Conservation (phyloP, 2,329 filamentous ascomycete genomes). For the Triangularia setosa region DNA sequence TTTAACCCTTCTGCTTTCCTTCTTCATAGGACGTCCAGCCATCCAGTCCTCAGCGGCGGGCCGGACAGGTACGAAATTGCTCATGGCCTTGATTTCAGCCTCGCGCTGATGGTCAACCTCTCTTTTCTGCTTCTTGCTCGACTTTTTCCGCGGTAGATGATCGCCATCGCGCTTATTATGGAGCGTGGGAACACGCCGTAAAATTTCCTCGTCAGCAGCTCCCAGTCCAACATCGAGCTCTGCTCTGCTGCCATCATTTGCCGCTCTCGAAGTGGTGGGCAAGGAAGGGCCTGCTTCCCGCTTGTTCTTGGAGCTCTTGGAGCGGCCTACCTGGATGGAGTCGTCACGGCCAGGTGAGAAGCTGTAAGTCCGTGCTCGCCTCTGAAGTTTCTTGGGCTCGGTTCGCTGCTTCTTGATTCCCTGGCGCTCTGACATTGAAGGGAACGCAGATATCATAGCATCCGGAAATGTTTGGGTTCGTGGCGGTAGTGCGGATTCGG, state of each 20-base stretch:
- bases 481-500: constrained; percentile 29
- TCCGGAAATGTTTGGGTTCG: constrained; percentile 35
- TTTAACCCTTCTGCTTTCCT: constrained; percentile 63
- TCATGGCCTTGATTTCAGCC: constrained; percentile 85
- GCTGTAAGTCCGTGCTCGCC: constrained; percentile 52
- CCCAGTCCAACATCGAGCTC: constrained; percentile 6
- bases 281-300: constrained; percentile 31
- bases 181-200: constrained; percentile 48
- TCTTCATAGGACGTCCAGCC: constrained; percentile 56
- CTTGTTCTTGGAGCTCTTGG: constrained; percentile 24
- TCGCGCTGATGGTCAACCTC: constrained; percentile 74
- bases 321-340: constrained; percentile 41
- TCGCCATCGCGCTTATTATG: constrained; percentile 59
- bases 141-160: constrained; percentile 61
- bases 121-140: constrained; percentile 74
- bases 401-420: constrained; percentile 40
- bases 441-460: constrained; percentile 12
- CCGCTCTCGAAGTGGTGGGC: constrained; percentile 16
- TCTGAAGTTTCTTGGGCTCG: constrained; percentile 47
- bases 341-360: constrained; percentile 60
- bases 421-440: constrained; percentile 23
- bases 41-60: constrained; percentile 57
- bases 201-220: constrained; percentile 24
- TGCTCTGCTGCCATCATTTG: constrained; percentile 10
- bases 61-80: constrained; percentile 62